Percentiles rank a stretch among this genome's conserved stretches.
These are phyloP conservation scores for Geranium rotundifolium DNA, from an alignment of 345 rosid genomes.

Conservation along the genomic window DNA sequence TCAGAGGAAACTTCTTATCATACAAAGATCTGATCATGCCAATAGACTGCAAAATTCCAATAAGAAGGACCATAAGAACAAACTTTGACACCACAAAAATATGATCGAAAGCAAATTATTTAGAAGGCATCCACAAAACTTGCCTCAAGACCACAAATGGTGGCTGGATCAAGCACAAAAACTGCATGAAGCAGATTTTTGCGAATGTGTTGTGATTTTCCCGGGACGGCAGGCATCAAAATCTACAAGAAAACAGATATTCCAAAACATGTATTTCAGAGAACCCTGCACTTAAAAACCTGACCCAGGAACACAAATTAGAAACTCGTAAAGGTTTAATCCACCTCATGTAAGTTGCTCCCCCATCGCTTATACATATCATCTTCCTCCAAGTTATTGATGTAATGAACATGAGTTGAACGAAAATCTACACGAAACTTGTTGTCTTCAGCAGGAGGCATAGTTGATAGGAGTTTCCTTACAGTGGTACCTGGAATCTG, in stretches of 20 bases:
- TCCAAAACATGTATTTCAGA: slow-evolving; percentile 12
- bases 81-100: slow-evolving; percentile 2
- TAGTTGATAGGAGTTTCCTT: slow-evolving; percentile 53
- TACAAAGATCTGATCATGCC: slow-evolving; percentile 61
- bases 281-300: slow-evolving; percentile 10
- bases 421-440: slow-evolving; percentile 79
- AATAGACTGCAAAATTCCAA: slow-evolving; percentile 51
- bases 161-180: slow-evolving; percentile 83
- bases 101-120: slow-evolving; percentile 6
- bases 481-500: slow-evolving; percentile 64
- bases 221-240: slow-evolving; percentile 94
- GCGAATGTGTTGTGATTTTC: slow-evolving; percentile 83
- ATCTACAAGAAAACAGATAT: slow-evolving; percentile 36
- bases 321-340: background rate
- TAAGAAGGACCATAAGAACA: slow-evolving; percentile 14
- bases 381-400: slow-evolving; percentile 97
- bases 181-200: slow-evolving; percentile 95
- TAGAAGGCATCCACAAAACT: slow-evolving; percentile 17
- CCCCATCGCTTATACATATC: slow-evolving; percentile 91
- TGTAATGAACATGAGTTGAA: slow-evolving; percentile 80
- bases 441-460: slow-evolving; percentile 61
- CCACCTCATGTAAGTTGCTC: slow-evolving; percentile 82
- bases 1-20: slow-evolving; percentile 73
- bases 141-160: slow-evolving; percentile 83
- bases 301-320: slow-evolving; percentile 7